phyloP scores from a whole-genome alignment of 139 green algal genomes.

The Coelastrella sp. region DNA sequence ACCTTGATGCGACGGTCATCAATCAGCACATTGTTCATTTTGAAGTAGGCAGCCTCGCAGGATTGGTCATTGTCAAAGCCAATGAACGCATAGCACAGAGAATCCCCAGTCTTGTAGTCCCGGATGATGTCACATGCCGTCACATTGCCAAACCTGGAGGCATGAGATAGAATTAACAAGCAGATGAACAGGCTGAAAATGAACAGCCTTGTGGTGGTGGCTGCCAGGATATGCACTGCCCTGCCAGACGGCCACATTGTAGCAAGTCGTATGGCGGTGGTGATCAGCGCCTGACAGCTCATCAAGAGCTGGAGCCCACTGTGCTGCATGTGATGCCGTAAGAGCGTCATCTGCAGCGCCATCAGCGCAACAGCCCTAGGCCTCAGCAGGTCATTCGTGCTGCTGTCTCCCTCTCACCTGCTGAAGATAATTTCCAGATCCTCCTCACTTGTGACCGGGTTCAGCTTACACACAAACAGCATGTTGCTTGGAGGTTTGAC shows the following conservation, averaged over 20 bases:
- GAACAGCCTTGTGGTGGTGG: not conserved
- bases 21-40: constrained; percentile 99
- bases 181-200: not conserved
- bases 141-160: constrained; percentile 90
- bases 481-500: constrained; percentile 93
- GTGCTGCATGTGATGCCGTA: not conserved
- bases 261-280: not conserved
- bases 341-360: too few species aligned
- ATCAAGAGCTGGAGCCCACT: not conserved
- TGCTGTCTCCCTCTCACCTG: constrained; percentile 46
- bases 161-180: not conserved
- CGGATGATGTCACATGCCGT: constrained; percentile 95
- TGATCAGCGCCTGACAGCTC: not conserved
- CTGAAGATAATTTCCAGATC: constrained; percentile 99
- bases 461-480: constrained; percentile 99
- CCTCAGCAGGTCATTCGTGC: too few species aligned
- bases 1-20: constrained; percentile 91
- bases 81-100: constrained; percentile 95
- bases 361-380: too few species aligned
- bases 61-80: constrained; percentile 86
- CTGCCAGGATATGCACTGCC: not conserved
- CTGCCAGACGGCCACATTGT: not conserved
- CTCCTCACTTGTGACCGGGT: constrained; percentile 89
- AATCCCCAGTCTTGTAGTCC: constrained; percentile 97
- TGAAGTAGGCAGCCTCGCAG: constrained; percentile 95